Conservation (phyloP, 352 stramenopile species). For the Globisporangium emineosum region DNA sequence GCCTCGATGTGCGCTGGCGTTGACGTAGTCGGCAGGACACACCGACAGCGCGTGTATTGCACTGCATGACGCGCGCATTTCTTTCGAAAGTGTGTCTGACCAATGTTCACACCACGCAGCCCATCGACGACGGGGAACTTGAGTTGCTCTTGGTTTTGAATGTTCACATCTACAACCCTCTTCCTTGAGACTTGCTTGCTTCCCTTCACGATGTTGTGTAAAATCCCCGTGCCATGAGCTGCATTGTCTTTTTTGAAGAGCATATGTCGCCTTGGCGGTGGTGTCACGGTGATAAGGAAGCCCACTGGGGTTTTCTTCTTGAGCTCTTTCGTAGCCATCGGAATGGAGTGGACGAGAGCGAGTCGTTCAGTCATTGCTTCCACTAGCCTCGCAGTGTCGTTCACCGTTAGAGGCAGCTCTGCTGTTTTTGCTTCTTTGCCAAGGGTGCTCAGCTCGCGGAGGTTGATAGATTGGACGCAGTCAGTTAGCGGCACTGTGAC, state of each 20-base stretch:
- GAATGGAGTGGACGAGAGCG: slow-evolving; percentile 33
- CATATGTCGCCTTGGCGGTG: slow-evolving; percentile 46
- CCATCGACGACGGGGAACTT: slow-evolving; percentile 49
- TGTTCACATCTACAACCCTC: not conserved
- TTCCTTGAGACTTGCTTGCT: slow-evolving; percentile 20
- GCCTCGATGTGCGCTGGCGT: slow-evolving; percentile 54
- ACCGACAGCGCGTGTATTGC: slow-evolving; percentile 59
- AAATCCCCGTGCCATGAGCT: not conserved
- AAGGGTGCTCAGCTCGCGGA: slow-evolving; percentile 30
- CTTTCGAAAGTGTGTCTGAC: slow-evolving; percentile 46
- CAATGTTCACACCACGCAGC: slow-evolving; percentile 49
- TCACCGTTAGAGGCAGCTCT: slow-evolving; percentile 29
- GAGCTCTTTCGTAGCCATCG: slow-evolving; percentile 56
- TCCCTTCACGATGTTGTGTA: not conserved
- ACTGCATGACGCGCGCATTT: slow-evolving; percentile 53
- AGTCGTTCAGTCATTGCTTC: slow-evolving; percentile 31
- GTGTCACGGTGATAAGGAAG: slow-evolving; percentile 39
- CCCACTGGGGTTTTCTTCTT: slow-evolving; percentile 30
- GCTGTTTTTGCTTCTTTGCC: slow-evolving; percentile 22
- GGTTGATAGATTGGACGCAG: slow-evolving; percentile 60
- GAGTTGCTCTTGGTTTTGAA: slow-evolving; percentile 12
- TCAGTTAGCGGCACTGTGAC: slow-evolving; percentile 28
- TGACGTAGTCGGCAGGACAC: slow-evolving; percentile 50
- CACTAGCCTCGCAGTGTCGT: slow-evolving; percentile 42
- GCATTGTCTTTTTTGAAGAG: slow-evolving; percentile 7